These are phyloP conservation scores for Heterobasidion irregulare DNA, from an alignment of 1,284 basidiomycete species.

Conservation along the genomic window DNA sequence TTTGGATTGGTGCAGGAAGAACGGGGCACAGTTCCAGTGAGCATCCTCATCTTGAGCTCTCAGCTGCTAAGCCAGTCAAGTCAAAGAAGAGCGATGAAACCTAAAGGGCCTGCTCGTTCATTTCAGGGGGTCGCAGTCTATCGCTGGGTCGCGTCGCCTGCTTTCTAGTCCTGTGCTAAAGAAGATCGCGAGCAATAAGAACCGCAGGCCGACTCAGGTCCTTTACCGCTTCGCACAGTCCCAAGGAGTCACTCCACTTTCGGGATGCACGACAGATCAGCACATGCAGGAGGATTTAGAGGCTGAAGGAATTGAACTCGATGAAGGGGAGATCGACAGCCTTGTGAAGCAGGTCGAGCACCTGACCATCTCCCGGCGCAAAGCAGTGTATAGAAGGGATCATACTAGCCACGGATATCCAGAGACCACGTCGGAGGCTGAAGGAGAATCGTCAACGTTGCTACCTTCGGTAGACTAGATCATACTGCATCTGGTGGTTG, in stretches of 20 bases:
- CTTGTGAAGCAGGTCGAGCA: too few species aligned
- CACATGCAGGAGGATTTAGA: conserved; percentile 49
- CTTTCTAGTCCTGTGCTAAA: conserved; percentile 39
- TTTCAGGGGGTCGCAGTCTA: conserved; percentile 76
- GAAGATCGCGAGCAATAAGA: conserved; percentile 35
- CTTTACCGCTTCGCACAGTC: conserved; percentile 61
- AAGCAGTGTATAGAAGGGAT: too few species aligned
- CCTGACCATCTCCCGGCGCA: too few species aligned
- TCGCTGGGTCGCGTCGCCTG: conserved; percentile 68
- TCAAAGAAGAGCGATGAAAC: too few species aligned
- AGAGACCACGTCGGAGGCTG: too few species aligned
- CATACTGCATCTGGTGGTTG: too few species aligned
- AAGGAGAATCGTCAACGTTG: too few species aligned
- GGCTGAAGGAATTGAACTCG: conserved; percentile 30
- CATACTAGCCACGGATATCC: too few species aligned
- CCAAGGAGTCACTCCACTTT: conserved; percentile 51
- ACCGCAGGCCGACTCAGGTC: conserved; percentile 54
- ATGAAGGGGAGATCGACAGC: too few species aligned
- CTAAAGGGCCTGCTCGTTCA: background rate
- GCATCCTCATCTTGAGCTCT: conserved; percentile 15
- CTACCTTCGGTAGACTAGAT: too few species aligned
- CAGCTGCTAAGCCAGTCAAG: too few species aligned
- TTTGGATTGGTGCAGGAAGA: conserved; percentile 42
- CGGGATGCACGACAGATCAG: conserved; percentile 50
- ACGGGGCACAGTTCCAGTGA: conserved; percentile 67